Conservation (phyloP, 192 early-diverging fungal species). For the Kappamyces sp. region DNA sequence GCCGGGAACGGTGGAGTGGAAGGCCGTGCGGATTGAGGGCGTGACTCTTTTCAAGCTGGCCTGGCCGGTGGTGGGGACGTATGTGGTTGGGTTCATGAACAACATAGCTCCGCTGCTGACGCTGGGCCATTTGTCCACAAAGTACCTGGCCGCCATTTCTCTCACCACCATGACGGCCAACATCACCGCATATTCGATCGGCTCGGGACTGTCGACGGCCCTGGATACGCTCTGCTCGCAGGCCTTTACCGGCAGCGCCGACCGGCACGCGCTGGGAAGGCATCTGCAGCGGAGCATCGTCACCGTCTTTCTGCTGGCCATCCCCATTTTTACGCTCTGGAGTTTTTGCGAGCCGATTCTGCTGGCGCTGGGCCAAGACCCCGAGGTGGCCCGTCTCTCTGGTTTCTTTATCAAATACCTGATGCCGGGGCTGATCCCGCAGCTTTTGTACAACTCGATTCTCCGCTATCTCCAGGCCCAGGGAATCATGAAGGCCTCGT, state of each 20-base stretch:
- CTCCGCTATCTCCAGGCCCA: constrained; percentile 88
- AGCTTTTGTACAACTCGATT: constrained; percentile 74
- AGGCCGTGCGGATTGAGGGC: constrained; percentile 21
- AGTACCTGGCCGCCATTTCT: constrained; percentile 32
- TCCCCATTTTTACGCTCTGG: constrained; percentile 67
- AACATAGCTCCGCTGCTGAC: constrained; percentile 18
- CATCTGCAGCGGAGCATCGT: constrained; percentile 66
- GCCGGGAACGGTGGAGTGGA: too few relatives aligned
- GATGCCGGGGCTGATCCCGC: constrained; percentile 67
- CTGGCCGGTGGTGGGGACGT: constrained; percentile 40
- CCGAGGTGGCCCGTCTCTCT: constrained; percentile 57
- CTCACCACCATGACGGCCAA: constrained; percentile 38
- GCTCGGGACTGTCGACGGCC: constrained; percentile 36
- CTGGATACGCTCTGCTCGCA: constrained; percentile 52
- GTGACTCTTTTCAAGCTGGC: constrained; percentile 23
- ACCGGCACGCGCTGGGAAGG: constrained; percentile 38
- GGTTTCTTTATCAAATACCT: constrained; percentile 60
- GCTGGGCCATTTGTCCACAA: constrained; percentile 35
- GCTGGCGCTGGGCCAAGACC: constrained; percentile 65
- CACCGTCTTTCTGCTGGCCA: constrained; percentile 58
- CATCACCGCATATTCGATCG: constrained; percentile 40
- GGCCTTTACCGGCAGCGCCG: constrained; percentile 26
- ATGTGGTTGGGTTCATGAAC: constrained; percentile 29
- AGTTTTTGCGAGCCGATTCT: constrained; percentile 65
- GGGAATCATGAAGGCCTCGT: constrained; percentile 76